Evolutionary conservation across 2,329 filamentous ascomycete genomes (phyloP).

Genomic region (Colletotrichum limetticola): DNA sequence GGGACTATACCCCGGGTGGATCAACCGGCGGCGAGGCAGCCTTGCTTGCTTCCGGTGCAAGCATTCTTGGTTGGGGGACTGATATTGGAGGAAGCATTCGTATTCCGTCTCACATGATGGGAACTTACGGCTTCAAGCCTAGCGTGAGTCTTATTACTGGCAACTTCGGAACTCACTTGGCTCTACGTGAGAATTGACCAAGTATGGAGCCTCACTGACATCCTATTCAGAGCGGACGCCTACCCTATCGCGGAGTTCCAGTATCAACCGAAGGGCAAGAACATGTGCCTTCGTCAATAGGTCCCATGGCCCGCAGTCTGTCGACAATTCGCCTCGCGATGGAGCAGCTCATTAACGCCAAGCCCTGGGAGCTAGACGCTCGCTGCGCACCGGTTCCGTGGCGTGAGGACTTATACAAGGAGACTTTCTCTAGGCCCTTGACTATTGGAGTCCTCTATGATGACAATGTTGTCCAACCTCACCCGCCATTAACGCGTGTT

Average conservation of each 20-base stretch:
- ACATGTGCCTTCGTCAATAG: conserved; percentile 71
- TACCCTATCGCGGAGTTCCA: conserved; percentile 68
- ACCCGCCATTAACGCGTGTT: conserved; percentile 62
- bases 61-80: conserved; percentile 52
- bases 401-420: conserved; percentile 56
- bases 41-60: conserved; percentile 52
- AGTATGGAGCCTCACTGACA: neutral
- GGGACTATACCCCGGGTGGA: conserved; percentile 69
- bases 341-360: conserved; percentile 55
- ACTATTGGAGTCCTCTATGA: conserved; percentile 61
- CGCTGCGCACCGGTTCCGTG: conserved; percentile 64
- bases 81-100: conserved; percentile 56
- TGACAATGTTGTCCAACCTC: conserved; percentile 64
- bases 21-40: conserved; percentile 68
- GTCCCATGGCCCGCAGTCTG: conserved; percentile 61
- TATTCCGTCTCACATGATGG: conserved; percentile 49
- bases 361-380: conserved; percentile 66
- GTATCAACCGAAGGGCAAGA: conserved; percentile 73
- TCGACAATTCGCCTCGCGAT: conserved; percentile 59
- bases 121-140: conserved; percentile 43
- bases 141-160: conserved; percentile 26
- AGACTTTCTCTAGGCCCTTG: conserved; percentile 53
- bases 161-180: conserved; percentile 3
- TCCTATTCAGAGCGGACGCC: conserved; percentile 58
- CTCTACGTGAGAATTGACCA: neutral